Conservation (phyloP, 1,284 basidiomycete species). For the Xerocomus minutiporus region DNA sequence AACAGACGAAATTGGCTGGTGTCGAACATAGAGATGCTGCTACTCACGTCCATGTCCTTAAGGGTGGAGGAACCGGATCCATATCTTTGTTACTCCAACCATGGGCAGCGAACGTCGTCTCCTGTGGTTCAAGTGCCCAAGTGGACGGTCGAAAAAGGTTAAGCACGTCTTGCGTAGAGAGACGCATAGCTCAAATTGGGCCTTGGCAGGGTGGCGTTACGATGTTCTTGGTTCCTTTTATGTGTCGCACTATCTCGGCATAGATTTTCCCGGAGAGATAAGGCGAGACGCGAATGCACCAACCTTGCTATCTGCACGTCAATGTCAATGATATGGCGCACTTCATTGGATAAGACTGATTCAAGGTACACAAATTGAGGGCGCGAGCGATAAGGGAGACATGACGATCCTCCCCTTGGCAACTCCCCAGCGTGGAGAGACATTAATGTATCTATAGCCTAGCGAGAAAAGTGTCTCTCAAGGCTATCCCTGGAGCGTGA, state of each 20-base stretch:
- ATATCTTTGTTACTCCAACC: not conserved
- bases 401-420: not conserved
- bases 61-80: not conserved
- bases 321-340: not conserved
- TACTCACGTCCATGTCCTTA: not conserved
- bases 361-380: not conserved
- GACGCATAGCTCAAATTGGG: conserved; percentile 12
- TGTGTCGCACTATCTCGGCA: conserved; percentile 3
- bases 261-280: conserved; percentile 8
- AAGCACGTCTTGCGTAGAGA: conserved; percentile 5
- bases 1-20: not conserved
- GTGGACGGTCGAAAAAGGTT: conserved; percentile 27
- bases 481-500: too few species aligned
- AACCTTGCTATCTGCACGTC: not conserved
- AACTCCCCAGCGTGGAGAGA: not conserved
- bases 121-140: conserved; percentile 42
- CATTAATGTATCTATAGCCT: not conserved
- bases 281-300: not conserved
- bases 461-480: not conserved
- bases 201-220: not conserved
- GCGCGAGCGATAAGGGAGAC: not conserved
- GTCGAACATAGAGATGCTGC: not conserved
- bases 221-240: conserved; percentile 4
- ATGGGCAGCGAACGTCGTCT: not conserved
- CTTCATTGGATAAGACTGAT: not conserved